Evolutionary conservation across 495 filamentous ascomycete genomes (phyloP).

Genomic region (Xylona heveae): DNA sequence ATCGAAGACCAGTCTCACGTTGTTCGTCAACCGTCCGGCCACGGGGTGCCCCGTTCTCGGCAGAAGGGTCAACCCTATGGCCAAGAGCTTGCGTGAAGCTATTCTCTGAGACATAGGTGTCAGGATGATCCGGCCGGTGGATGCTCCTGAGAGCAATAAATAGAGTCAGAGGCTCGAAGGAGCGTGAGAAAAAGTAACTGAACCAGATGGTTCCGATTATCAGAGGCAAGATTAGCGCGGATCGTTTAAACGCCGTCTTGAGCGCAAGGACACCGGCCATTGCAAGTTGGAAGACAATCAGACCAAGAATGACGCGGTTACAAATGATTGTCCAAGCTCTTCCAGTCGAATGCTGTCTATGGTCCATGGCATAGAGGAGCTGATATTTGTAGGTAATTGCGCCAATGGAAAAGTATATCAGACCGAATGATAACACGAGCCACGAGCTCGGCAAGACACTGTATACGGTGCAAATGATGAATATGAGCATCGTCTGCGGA

Average conservation of each 20-base stretch:
- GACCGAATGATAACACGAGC: conserved; percentile 60
- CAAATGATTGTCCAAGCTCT: conserved; percentile 91
- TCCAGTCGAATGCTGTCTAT: conserved; percentile 85
- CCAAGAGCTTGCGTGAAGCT: too few relatives aligned
- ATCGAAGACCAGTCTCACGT: conserved; percentile 38
- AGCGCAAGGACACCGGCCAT: conserved; percentile 76
- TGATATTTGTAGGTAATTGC: conserved; percentile 97
- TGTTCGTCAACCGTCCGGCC: conserved; percentile 43
- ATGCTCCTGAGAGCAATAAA: conserved; percentile 86
- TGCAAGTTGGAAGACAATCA: conserved; percentile 72
- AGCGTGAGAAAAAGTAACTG: conserved; percentile 46
- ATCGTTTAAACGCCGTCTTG: conserved; percentile 43
- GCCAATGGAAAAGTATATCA: conserved; percentile 74
- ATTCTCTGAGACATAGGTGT: conserved; percentile 4
- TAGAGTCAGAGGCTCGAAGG: conserved; percentile 67
- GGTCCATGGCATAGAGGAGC: conserved; percentile 94
- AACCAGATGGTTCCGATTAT: conserved; percentile 68
- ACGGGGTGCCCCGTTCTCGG: too few relatives aligned
- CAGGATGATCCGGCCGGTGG: conserved; percentile 26
- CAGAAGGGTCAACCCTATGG: too few relatives aligned
- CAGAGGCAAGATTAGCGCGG: conserved; percentile 54
- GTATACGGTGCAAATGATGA: conserved; percentile 91
- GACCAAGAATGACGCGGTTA: conserved; percentile 62
- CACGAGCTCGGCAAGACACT: conserved; percentile 69
- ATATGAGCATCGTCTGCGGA: conserved; percentile 72